Percentiles rank a stretch among this genome's conserved stretches.
Conservation (phyloP, 148 eudicot species). For the Chenopodium album region DNA sequence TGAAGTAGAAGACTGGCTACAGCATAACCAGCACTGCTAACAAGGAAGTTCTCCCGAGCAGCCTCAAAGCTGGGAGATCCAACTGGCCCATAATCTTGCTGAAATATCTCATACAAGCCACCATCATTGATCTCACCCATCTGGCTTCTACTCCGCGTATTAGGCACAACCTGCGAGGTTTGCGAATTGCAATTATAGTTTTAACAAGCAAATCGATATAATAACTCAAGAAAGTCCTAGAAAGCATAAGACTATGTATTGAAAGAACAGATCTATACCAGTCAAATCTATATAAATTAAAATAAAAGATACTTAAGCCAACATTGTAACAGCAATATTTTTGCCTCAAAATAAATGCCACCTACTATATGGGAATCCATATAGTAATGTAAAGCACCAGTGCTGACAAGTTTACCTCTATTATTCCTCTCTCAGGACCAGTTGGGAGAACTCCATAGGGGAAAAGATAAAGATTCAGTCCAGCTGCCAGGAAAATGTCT, state of each 20-base stretch:
- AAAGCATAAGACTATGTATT: not conserved
- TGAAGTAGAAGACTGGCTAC: constrained; percentile 98
- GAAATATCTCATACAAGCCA: constrained; percentile 96
- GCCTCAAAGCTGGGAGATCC: constrained; percentile 87
- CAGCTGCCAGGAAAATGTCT: constrained; percentile 85
- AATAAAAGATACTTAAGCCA: not conserved
- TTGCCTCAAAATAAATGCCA: not conserved
- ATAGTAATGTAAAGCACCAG: not conserved
- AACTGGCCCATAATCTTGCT: constrained; percentile 95
- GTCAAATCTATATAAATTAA: not conserved
- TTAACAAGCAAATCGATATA: not conserved
- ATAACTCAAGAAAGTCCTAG: not conserved
- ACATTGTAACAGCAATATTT: not conserved
- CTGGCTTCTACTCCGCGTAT: constrained; percentile 96
- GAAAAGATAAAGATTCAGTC: constrained; percentile 78
- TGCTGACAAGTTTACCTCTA: constrained; percentile 56
- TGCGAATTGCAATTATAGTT: not conserved
- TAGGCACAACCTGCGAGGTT: constrained; percentile 80
- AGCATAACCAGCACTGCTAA: constrained; percentile 99
- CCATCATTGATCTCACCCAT: constrained; percentile 99
- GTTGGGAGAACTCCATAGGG: constrained; percentile 99
- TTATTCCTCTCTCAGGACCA: constrained; percentile 89
- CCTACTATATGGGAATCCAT: not conserved
- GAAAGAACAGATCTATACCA: not conserved
- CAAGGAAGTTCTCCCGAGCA: constrained; percentile 94